Evolutionary conservation across 768 basidiomycete genomes (phyloP).

Genomic region (Lenzites betulinus): DNA sequence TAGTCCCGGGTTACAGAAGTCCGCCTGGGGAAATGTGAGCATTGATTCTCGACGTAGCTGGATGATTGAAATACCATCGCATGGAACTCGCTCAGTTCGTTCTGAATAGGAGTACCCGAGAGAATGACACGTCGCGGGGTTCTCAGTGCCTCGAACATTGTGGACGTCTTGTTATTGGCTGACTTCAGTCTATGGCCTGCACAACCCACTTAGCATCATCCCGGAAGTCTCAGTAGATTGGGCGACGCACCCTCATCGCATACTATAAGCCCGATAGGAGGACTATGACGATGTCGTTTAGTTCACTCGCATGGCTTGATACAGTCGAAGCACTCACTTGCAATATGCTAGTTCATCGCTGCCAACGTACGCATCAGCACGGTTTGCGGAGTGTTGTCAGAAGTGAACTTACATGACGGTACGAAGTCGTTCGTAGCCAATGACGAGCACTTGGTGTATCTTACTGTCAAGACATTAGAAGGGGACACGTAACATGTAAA

Average conservation of each 20-base stretch:
- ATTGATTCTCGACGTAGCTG: no score
- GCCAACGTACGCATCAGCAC: background rate
- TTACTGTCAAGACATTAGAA: conserved; percentile 43
- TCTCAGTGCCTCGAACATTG: conserved; percentile 77
- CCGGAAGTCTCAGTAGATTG: background rate
- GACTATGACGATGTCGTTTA: conserved; percentile 51
- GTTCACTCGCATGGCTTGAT: background rate
- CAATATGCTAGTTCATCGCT: conserved; percentile 63
- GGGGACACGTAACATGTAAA: background rate
- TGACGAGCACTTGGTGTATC: conserved; percentile 84
- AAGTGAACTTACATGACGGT: conserved; percentile 71
- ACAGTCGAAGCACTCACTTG: conserved; percentile 46
- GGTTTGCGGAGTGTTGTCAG: conserved; percentile 1
- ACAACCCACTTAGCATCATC: no score
- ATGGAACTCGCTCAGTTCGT: conserved; percentile 94
- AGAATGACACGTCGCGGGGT: conserved; percentile 84
- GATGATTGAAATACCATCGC: conserved; percentile 69
- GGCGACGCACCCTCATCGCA: conserved; percentile 83
- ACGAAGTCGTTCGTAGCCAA: conserved; percentile 91
- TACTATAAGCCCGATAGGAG: conserved; percentile 89
- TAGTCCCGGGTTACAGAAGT: conserved; percentile 93
- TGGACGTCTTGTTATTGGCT: conserved; percentile 85
- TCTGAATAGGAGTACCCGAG: conserved; percentile 97
- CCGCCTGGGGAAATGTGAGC: conserved; percentile 50
- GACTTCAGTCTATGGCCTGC: conserved; percentile 91